Percentiles rank a stretch among this genome's conserved stretches.
Conservation (phyloP, 768 basidiomycete genomes). For the Sarcodon sp. region DNA sequence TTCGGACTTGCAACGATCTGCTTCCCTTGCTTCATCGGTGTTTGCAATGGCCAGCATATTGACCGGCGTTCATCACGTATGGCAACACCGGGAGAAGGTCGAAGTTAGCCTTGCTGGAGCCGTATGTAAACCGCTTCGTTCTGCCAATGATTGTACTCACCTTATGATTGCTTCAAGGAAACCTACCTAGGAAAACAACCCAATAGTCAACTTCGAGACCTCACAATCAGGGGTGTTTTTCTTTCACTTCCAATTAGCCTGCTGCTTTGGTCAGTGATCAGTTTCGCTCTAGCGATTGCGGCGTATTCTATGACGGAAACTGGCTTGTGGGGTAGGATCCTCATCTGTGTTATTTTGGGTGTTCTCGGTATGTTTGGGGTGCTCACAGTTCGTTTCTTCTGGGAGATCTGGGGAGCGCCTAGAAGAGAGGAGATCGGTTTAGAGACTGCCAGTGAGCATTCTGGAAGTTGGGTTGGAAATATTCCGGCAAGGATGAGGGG, state of each 20-base stretch:
- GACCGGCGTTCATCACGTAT: constrained; percentile 12
- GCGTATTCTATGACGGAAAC: constrained; percentile 10
- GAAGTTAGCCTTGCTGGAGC: constrained; percentile 7
- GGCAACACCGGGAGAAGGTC: constrained; percentile 10
- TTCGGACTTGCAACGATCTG: constrained; percentile 6
- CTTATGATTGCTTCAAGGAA: constrained; percentile 2
- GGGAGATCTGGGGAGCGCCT: constrained; percentile 12
- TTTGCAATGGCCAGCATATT: constrained; percentile 8
- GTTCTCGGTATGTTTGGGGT: constrained; percentile 4
- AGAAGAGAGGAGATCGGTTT: constrained; percentile 2
- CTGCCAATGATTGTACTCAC: background rate
- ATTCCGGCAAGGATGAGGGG: no score
- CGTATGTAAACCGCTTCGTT: constrained; percentile 1
- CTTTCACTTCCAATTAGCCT: constrained; percentile 13
- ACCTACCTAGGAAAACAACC: constrained; percentile 8
- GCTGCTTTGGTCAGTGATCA: constrained; percentile 13
- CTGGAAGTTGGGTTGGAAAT: no score
- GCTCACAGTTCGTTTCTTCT: constrained; percentile 12
- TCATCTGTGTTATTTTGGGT: constrained; percentile 7
- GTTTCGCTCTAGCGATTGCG: constrained; percentile 11
- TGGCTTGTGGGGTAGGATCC: constrained; percentile 1
- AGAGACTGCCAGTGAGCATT: background rate
- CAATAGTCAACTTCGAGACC: constrained; percentile 6
- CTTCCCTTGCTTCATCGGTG: constrained; percentile 8
- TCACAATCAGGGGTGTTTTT: constrained; percentile 11